Base-by-base conservation (phyloP, 108 stramenopile species). In the Halocafeteria seosinensis region DNA sequence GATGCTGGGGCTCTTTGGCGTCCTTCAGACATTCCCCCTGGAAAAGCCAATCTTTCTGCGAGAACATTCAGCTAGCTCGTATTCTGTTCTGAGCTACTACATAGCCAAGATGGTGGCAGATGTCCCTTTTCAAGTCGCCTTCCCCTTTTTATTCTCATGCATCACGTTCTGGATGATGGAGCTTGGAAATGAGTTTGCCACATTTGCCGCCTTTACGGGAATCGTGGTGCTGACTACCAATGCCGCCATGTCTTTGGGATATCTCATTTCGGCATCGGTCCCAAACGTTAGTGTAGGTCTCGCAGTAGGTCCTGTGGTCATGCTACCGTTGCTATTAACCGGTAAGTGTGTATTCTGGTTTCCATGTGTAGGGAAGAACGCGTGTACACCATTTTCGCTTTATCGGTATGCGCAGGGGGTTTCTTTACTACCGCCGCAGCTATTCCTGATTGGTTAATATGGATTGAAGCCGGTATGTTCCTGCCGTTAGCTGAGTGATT, bases 81-180 rank as follows among this genome's bases (percentile, higher is more conserved):
- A 66, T 58, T 28, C 24, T 28, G 30, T 32, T 11, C 37, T 36
- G 3, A 38, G 57, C 11, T 66, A 33, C 32, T 66, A 66, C 65
- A 31, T 51, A 9, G 26, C 65, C 30, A 55, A 57, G 65, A 47
- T 38, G 29, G 36, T n/a, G 37, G 52, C 55, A 3, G 65, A 66
- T n/a, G 31, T 66, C 52, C 29, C 53, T 26, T 66, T 66, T 38
- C 52, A 66, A 27, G 27, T 66, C 30, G 24, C 60, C 13, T 52
- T 52, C 31, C 65, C 65, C 53, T 37, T 53, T 38, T 6, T 66
- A 9, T 57, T 57, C 65, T 52, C 57, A 8, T 59, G 37, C 4
- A 51, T 66, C 21, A 58, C 42, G 9, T 66, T 55, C 55, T 66
- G 65, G 65, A 66, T 66, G 31, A 38, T 57, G 17, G 65, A 58